phyloP scores from a whole-genome alignment of 441 rosid species.

The Omphalea diandra region DNA sequence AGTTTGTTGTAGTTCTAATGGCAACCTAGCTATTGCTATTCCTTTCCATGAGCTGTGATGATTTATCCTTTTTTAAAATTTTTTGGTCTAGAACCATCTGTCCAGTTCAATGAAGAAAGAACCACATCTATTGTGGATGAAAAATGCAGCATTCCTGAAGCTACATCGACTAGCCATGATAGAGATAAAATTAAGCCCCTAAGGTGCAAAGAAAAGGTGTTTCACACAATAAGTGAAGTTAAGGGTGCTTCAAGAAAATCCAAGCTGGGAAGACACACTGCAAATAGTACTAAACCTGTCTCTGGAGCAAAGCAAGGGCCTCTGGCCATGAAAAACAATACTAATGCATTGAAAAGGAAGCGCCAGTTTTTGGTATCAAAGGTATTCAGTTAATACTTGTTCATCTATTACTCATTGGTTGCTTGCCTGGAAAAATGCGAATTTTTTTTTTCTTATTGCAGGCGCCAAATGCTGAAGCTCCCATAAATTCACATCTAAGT shows the following conservation, averaged over 20 bases:
- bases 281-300: conserved; percentile 32
- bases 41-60: conserved; percentile 12
- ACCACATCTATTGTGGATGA: conserved; percentile 40
- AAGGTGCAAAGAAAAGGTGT: conserved; percentile 43
- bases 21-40: conserved; percentile 5
- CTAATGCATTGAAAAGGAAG: conserved; percentile 45
- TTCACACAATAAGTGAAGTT: conserved; percentile 30
- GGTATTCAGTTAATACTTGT: conserved; percentile 30
- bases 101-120: conserved; percentile 62
- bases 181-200: conserved; percentile 40
- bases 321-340: conserved; percentile 36
- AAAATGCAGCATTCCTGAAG: conserved; percentile 50
- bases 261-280: conserved; percentile 45
- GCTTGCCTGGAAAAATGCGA: conserved; percentile 7
- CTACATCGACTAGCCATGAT: conserved; percentile 39
- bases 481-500: conserved; percentile 31
- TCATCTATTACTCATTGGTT: not conserved
- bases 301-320: conserved; percentile 43
- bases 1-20: not conserved
- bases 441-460: conserved; percentile 32
- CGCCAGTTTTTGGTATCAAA: conserved; percentile 42
- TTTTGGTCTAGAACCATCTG: conserved; percentile 59
- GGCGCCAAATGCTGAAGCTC: conserved; percentile 44
- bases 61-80: conserved; percentile 4
- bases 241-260: conserved; percentile 48